A percentile compares a stretch with the other conserved stretches of the same genome.
Evolutionary conservation across 108 stramenopile species (phyloP).

Genomic region (Discostella pseudostelligera): DNA sequence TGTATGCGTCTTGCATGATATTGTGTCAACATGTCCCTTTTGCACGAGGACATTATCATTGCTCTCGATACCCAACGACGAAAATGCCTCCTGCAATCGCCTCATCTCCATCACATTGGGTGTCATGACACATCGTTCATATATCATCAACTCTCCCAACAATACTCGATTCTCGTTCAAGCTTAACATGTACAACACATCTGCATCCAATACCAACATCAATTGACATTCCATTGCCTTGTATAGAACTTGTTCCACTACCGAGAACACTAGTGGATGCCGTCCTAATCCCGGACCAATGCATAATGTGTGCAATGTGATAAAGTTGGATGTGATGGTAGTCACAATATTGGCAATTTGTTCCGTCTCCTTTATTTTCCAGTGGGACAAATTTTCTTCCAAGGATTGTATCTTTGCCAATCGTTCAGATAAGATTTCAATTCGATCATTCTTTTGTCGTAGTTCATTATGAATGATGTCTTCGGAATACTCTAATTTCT

Average conservation of each 20-base stretch:
- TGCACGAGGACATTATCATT: conserved; percentile 52
- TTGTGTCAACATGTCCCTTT: conserved; percentile 61
- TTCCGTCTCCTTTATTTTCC: conserved; percentile 8
- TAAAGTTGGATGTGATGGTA: conserved; percentile 51
- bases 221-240: conserved; percentile 53
- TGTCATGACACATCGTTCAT: conserved; percentile 78
- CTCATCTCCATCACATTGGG: conserved; percentile 93
- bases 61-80: conserved; percentile 10
- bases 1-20: conserved; percentile 10
- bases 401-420: conserved; percentile 21
- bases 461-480: conserved; percentile 12
- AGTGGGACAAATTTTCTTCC: conserved; percentile 11
- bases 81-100: conserved; percentile 42
- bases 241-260: conserved; percentile 57
- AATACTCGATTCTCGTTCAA: conserved; percentile 49
- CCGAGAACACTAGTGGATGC: conserved; percentile 63
- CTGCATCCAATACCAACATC: conserved; percentile 92
- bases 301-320: conserved; percentile 77
- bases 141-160: conserved; percentile 25
- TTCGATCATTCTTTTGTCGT: conserved; percentile 20
- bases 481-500: conserved; percentile 6
- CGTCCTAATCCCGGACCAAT: conserved; percentile 96
- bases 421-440: conserved; percentile 14
- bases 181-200: conserved; percentile 87
- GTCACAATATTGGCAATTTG: conserved; percentile 48